A percentile compares a stretch with the other conserved stretches of the same genome.
phyloP scores from a whole-genome alignment of 148 eudicot species.

The Oxyria digyna region DNA sequence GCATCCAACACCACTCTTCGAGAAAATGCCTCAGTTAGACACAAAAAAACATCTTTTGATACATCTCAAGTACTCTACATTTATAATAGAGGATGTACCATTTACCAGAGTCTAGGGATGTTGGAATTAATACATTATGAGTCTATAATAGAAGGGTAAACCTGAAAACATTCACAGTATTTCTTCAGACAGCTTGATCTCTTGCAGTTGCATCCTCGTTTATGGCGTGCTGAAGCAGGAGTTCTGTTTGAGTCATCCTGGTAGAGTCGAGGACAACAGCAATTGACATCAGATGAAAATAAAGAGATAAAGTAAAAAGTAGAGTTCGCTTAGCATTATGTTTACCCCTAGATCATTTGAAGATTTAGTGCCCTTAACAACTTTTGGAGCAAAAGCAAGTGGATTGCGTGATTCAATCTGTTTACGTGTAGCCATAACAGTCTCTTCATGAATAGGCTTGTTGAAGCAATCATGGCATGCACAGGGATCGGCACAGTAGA shows the following conservation, averaged over 20 bases:
- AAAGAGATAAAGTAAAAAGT: background rate
- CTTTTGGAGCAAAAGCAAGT: constrained; percentile 98
- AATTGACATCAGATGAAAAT: background rate
- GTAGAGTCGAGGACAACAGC: background rate
- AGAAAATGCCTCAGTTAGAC: constrained; percentile 3
- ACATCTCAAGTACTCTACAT: too few relatives aligned
- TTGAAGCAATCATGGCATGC: constrained; percentile 92
- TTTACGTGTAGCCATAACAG: constrained; percentile 91
- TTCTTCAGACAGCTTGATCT: constrained; percentile 89
- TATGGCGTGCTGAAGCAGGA: constrained; percentile 95
- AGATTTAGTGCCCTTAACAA: constrained; percentile 49
- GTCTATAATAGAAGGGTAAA: constrained; percentile 9
- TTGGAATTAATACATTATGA: background rate
- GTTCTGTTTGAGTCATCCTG: constrained; percentile 82
- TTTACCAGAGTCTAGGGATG: background rate
- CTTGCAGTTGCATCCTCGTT: constrained; percentile 97
- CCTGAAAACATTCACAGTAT: constrained; percentile 99
- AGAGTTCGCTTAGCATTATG: background rate
- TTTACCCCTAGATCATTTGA: constrained; percentile 43
- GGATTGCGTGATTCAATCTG: constrained; percentile 93
- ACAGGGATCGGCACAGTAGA: constrained; percentile 93
- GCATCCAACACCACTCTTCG: constrained; percentile 95
- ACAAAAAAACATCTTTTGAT: too few relatives aligned
- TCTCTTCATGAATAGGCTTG: constrained; percentile 84
- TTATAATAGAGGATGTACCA: background rate